These are phyloP conservation scores for Decorospora gaudefroyi DNA, from an alignment of 2,329 filamentous ascomycete species.

Conservation along the genomic window DNA sequence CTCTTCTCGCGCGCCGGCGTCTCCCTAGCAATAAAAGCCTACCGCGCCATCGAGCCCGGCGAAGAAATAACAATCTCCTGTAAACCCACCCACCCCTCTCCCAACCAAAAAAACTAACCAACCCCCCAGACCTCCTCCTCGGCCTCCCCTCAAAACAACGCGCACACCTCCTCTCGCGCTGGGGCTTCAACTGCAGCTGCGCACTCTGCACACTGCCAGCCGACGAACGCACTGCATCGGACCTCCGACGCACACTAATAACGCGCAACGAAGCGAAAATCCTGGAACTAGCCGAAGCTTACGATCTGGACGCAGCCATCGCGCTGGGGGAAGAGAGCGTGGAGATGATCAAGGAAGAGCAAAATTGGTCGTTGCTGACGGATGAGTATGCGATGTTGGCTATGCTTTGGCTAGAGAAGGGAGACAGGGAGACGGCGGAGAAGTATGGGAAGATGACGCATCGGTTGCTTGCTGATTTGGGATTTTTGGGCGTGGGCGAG, in stretches of 20 bases:
- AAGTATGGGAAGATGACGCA: slow-evolving; percentile 11
- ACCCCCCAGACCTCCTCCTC: slow-evolving; percentile 20
- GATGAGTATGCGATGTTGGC: slow-evolving; percentile 28
- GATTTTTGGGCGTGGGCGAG: slow-evolving; percentile 22
- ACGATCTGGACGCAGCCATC: slow-evolving; percentile 15
- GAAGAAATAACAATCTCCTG: slow-evolving; percentile 34
- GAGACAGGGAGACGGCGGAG: slow-evolving; percentile 18
- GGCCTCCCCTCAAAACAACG: slow-evolving; percentile 17
- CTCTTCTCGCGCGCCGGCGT: slow-evolving; percentile 31
- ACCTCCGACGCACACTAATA: slow-evolving; percentile 25
- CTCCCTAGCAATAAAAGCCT: slow-evolving; percentile 30
- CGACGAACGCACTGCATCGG: slow-evolving; percentile 13
- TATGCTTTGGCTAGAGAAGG: slow-evolving; percentile 17
- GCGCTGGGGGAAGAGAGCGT: slow-evolving; percentile 14
- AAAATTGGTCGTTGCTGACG: slow-evolving; percentile 16
- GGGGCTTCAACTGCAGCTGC: slow-evolving; percentile 36
- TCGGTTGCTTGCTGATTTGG: slow-evolving; percentile 14
- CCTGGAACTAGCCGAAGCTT: slow-evolving; percentile 7
- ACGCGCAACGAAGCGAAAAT: slow-evolving; percentile 9
- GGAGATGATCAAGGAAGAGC: slow-evolving; percentile 24
- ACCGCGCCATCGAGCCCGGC: slow-evolving; percentile 26
- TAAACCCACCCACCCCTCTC: slow-evolving; percentile 2
- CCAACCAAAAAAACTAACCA: not conserved
- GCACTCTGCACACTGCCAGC: slow-evolving; percentile 16
- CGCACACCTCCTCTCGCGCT: slow-evolving; percentile 16